Evolutionary conservation across 345 rosid species (phyloP).

Genomic region (Gynandropsis gynandra): DNA sequence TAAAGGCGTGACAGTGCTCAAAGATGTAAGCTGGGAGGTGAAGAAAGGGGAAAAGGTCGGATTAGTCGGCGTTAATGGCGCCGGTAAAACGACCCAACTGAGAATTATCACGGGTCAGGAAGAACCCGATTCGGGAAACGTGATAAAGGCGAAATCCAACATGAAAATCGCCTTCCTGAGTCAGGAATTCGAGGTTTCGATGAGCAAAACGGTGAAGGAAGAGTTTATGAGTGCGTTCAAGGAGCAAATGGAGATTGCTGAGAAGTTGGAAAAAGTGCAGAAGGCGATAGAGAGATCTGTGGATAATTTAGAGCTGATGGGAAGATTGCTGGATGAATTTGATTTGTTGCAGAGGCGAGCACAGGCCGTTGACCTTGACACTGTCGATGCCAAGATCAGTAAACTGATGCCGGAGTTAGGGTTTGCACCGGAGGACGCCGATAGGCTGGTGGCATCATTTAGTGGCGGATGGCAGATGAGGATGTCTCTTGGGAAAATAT

Average conservation of each 20-base stretch:
- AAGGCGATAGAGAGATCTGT: slow-evolving; percentile 64
- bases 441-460: slow-evolving; percentile 87
- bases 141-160: slow-evolving; percentile 54
- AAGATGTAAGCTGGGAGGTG: slow-evolving; percentile 81
- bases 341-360: slow-evolving; percentile 80
- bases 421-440: slow-evolving; percentile 57
- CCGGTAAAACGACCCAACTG: slow-evolving; percentile 91
- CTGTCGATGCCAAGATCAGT: slow-evolving; percentile 64
- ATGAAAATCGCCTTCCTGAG: slow-evolving; percentile 69
- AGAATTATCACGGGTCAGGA: slow-evolving; percentile 78
- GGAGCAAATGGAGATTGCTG: slow-evolving; percentile 68
- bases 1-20: slow-evolving; percentile 73
- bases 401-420: slow-evolving; percentile 84
- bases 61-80: slow-evolving; percentile 79
- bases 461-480: slow-evolving; percentile 99
- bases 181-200: slow-evolving; percentile 86
- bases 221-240: slow-evolving; percentile 78
- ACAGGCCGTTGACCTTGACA: slow-evolving; percentile 58
- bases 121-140: slow-evolving; percentile 77
- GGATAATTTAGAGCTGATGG: slow-evolving; percentile 86
- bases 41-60: slow-evolving; percentile 84
- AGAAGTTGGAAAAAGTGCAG: slow-evolving; percentile 58
- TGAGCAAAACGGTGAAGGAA: slow-evolving; percentile 74
- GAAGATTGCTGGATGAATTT: slow-evolving; percentile 83
- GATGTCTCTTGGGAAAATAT: slow-evolving; percentile 90